These are phyloP conservation scores for Blastobotrys peoriensis DNA, from an alignment of 805 yeast genomes.

Conservation along the genomic window DNA sequence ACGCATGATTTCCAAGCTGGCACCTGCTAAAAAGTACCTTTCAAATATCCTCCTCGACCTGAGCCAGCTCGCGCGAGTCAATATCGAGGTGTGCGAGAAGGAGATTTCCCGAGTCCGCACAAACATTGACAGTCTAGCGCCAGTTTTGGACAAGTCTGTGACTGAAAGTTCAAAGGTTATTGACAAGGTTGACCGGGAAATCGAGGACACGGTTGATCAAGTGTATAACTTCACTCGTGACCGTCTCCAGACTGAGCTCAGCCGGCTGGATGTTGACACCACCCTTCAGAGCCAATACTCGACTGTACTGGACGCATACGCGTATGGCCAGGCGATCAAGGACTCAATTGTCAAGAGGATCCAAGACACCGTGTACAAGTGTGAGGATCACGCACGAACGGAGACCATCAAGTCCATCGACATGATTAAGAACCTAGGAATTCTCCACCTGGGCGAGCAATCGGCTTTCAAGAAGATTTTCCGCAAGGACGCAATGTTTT, in stretches of 20 bases:
- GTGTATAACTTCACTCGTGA: slow-evolving; percentile 57
- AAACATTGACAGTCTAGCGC: slow-evolving; percentile 54
- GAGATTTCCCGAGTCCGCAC: slow-evolving; percentile 43
- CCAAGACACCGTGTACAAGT: slow-evolving; percentile 51
- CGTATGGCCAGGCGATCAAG: slow-evolving; percentile 67
- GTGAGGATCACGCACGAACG: slow-evolving; percentile 66
- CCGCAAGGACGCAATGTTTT: slow-evolving; percentile 71
- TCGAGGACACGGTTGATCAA: slow-evolving; percentile 53
- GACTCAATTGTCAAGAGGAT: slow-evolving; percentile 59
- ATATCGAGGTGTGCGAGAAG: slow-evolving; percentile 46
- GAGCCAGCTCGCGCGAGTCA: slow-evolving; percentile 51
- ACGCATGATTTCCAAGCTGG: slow-evolving; percentile 77
- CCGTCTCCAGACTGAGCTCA: slow-evolving; percentile 47
- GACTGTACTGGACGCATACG: slow-evolving; percentile 59
- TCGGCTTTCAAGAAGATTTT: slow-evolving; percentile 41
- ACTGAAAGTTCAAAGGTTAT: slow-evolving; percentile 47
- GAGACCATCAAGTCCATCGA: slow-evolving; percentile 57
- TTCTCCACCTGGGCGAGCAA: slow-evolving; percentile 56
- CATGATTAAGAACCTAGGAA: slow-evolving; percentile 57
- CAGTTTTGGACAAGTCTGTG: slow-evolving; percentile 53
- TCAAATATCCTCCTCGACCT: slow-evolving; percentile 65
- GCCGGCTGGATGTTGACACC: slow-evolving; percentile 29
- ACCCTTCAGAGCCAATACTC: slow-evolving; percentile 47
- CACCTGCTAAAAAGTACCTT: slow-evolving; percentile 89
- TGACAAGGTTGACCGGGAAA: slow-evolving; percentile 53